Conservation (phyloP, 2,329 filamentous ascomycete species). For the Diaporthe vexans region DNA sequence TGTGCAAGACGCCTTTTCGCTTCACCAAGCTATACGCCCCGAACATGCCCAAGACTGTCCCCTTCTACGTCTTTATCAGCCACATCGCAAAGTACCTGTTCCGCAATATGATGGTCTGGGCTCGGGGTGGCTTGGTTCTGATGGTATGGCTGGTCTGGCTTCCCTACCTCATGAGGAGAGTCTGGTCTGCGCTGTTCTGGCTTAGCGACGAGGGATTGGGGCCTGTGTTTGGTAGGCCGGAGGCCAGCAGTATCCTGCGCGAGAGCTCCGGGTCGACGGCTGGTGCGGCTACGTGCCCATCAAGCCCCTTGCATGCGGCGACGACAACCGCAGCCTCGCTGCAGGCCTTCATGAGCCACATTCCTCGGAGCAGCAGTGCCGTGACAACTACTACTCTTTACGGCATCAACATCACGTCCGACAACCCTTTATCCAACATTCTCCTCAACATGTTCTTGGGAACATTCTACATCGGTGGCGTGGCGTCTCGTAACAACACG, state of each 20-base stretch:
- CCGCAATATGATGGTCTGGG: slow-evolving; percentile 81
- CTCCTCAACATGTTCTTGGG: slow-evolving; percentile 45
- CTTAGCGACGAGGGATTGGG: slow-evolving; percentile 82
- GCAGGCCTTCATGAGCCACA: slow-evolving; percentile 53
- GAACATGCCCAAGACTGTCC: slow-evolving; percentile 89
- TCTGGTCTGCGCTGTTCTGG: slow-evolving; percentile 97
- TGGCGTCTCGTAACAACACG: slow-evolving; percentile 13
- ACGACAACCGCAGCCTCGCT: slow-evolving; percentile 55
- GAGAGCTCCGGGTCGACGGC: slow-evolving; percentile 41
- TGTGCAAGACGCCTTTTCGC: slow-evolving; percentile 97
- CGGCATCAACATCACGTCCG: slow-evolving; percentile 51
- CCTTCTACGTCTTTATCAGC: slow-evolving; percentile 83
- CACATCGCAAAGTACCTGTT: slow-evolving; percentile 82
- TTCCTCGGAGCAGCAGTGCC: slow-evolving; percentile 50
- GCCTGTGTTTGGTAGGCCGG: slow-evolving; percentile 46
- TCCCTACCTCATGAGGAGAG: slow-evolving; percentile 89
- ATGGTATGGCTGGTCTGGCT: slow-evolving; percentile 91
- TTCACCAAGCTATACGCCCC: slow-evolving; percentile 98
- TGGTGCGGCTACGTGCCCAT: slow-evolving; percentile 53
- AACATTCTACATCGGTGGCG: slow-evolving; percentile 40
- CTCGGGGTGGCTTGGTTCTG: slow-evolving; percentile 82
- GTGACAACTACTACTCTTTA: slow-evolving; percentile 45
- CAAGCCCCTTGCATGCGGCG: slow-evolving; percentile 55
- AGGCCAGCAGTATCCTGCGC: slow-evolving; percentile 47
- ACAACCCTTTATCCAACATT: slow-evolving; percentile 52